Evolutionary conservation across 2,329 filamentous ascomycete genomes (phyloP), one percentile per base, ranked within the genome.

Genomic region (Diaporthe velutina): DNA sequence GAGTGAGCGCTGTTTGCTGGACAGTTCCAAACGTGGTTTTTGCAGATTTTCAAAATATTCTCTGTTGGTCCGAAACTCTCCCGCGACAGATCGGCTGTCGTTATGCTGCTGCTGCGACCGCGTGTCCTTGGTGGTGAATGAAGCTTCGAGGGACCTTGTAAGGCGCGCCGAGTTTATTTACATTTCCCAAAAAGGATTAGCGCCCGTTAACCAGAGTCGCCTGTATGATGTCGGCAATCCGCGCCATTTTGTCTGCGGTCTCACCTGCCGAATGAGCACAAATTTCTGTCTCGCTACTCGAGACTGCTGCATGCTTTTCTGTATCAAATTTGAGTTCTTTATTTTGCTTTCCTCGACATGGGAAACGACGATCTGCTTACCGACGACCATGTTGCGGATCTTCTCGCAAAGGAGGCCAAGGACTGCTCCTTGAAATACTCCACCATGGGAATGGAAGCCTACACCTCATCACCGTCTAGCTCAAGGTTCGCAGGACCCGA

Each of bases 401-500:
- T 98, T n/a, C 88, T 98, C 48, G 90, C 92, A 68, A 91, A 93
- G 78, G 96, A 98, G 83, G 96, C 96, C 17, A 91, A 89, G 75
- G 90, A 93, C 74, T 93, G 89, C 78, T 93, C 93, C 3, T 85
- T 93, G 61, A 93, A 91, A 80, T 97, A 96, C 82, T 93, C 94
- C 1, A 85, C 93, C 9, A 88, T 95, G 80, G 95, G 95, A 13
- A 85, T 96, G 76, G 90, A 94, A 72, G 94, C 93, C 25, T 93
- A 85, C 78, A 88, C 87, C 78, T 78, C 83, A 35, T 76, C 81
- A 71, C 88, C 89, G 87, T 89, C 73, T 25, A 58, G 70, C 35
- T 73, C 75, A 28, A 71, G 75, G 75, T 76, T 61, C 70, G 75
- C 70, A 64, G 40, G 19, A 22, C 15, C 54, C 72, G 52, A 40